Base-by-base conservation (phyloP, 2,329 filamentous ascomycete species). In the Coccinonectria pachysandricola region DNA sequence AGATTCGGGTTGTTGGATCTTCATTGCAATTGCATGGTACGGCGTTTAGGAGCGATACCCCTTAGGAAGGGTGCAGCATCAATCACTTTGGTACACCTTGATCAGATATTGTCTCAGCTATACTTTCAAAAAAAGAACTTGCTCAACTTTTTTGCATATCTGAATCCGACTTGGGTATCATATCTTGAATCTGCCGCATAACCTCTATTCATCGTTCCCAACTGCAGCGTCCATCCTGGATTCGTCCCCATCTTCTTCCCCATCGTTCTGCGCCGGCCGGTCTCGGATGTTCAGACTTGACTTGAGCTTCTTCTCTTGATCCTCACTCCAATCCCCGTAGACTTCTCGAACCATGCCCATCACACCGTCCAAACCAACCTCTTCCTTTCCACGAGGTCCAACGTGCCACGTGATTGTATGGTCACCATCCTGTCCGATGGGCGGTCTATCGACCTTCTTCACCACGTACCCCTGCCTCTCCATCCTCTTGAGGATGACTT, bases 381-480 rank as follows among this genome's bases (percentile, higher is more conserved):
- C 91, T 6, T 87, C 66, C 54, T 81, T 91, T 5, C 82, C 88
- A 12, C 91, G 70, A 5, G 85, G 79, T 0, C 91, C 91, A 9
- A 95, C 71, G 30, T 81, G 71, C 68, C 84, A 98, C 24, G 83
- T 86, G 6, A 85, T 65, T 3, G 72, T 65, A 36, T 88, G 77
- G 19, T 93, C 83, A 14, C 81, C 83, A 1, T 73, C 75, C 15
- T 61, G 42, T 4, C 57, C 55, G 50, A 47, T 50, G 31, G 55
- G 52, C 8, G 62, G 62, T 22, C 59, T 70, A 41, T 95, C 86
- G 12, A 76, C 68, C 25, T 77, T 68, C 37, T 74, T 80, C 18
- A 86, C 65, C 3, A 98, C 60, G 48, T 98, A 98, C 0, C 81
- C 82, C 28, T 96, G 86, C 37, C 71, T 78, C 37, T 78, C 69